phyloP scores from a whole-genome alignment of 305 asterid genomes.

The Fraxinus dipetala region DNA sequence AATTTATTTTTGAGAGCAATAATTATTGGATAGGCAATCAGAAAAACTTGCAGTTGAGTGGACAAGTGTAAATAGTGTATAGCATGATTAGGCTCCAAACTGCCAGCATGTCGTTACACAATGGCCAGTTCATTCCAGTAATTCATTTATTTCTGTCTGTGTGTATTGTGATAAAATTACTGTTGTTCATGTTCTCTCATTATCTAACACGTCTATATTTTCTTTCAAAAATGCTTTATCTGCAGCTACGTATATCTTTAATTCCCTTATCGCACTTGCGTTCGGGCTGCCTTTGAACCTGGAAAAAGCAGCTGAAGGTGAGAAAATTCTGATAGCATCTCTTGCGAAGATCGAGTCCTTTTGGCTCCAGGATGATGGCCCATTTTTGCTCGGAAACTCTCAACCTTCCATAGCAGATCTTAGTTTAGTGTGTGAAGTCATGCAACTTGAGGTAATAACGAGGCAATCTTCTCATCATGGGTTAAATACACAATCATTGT shows the following conservation, averaged over 20 bases:
- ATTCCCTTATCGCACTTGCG: constrained; percentile 36
- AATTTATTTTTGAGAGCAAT: not conserved
- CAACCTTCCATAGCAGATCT: constrained; percentile 85
- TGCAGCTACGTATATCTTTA: constrained; percentile 47
- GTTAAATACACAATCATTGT: not conserved
- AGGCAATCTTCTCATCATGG: not conserved
- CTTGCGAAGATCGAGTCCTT: constrained; percentile 54
- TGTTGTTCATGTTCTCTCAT: not conserved
- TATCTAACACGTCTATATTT: constrained; percentile 3
- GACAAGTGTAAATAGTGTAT: not conserved
- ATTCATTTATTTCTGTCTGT: not conserved
- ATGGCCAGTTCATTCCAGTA: not conserved
- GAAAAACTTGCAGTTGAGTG: not conserved
- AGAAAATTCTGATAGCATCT: constrained; percentile 47
- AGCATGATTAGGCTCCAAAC: not conserved
- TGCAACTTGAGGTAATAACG: constrained; percentile 69
- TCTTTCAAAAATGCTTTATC: not conserved
- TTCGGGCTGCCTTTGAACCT: constrained; percentile 53
- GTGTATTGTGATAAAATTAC: not conserved
- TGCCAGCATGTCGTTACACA: not conserved
- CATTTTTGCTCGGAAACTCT: constrained; percentile 56
- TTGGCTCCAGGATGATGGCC: constrained; percentile 68
- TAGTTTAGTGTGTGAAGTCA: constrained; percentile 68
- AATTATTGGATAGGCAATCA: not conserved
- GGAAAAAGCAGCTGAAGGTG: constrained; percentile 66